Conservation (phyloP, 768 basidiomycete species). For the Podaxis sp. region DNA sequence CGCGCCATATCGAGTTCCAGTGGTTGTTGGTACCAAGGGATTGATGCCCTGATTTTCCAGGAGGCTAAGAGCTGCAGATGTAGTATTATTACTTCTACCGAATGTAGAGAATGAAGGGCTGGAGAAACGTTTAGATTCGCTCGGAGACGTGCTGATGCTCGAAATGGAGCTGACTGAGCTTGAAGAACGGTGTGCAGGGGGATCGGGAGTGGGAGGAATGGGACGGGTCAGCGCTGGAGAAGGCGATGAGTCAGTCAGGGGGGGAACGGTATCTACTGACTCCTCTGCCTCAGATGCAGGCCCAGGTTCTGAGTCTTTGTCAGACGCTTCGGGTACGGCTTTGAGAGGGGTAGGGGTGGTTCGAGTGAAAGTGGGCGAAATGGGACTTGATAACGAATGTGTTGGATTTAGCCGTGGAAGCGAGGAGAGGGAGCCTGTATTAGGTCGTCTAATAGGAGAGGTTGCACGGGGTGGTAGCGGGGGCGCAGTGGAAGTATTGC, state of each 20-base stretch:
- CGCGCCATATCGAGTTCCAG: conserved; percentile 68
- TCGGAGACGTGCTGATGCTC: not conserved
- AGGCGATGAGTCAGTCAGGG: not conserved
- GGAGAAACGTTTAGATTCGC: not conserved
- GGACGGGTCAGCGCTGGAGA: not conserved
- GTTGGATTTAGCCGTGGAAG: conserved; percentile 27
- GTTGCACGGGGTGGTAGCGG: conserved; percentile 30
- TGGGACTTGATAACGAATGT: conserved; percentile 33
- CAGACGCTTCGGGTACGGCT: not conserved
- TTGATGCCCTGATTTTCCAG: conserved; percentile 21
- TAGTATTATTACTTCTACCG: conserved; percentile 7
- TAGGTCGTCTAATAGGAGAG: conserved; percentile 17
- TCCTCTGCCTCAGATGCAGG: conserved; percentile 4
- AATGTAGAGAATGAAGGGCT: conserved; percentile 1
- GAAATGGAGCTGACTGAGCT: not conserved
- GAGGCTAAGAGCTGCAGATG: conserved; percentile 18
- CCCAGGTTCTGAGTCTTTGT: not conserved
- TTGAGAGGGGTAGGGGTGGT: conserved; percentile 7
- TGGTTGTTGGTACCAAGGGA: conserved; percentile 37
- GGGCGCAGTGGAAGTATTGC: conserved; percentile 21
- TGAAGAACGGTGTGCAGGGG: not conserved
- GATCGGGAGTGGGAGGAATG: not conserved
- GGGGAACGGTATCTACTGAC: not conserved
- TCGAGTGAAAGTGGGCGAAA: conserved; percentile 31
- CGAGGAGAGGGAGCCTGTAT: conserved; percentile 12